Conservation (phyloP, 148 eudicot genomes). For the Chenopodium suecicum region DNA sequence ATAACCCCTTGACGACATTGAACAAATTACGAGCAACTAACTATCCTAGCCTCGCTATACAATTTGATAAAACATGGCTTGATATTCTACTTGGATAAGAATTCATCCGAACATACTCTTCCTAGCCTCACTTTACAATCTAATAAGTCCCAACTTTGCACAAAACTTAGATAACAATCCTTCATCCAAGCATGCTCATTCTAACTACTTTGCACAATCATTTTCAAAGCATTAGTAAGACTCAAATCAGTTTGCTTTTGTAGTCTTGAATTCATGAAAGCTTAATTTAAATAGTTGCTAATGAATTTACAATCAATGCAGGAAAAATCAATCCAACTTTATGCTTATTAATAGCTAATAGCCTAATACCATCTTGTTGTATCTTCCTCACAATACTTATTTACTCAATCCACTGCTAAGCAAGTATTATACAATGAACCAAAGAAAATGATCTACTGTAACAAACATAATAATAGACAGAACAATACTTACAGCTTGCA, state of each 20-base stretch:
- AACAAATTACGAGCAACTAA: not conserved
- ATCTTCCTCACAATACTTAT: not conserved
- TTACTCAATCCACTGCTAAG: not conserved
- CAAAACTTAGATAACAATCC: not conserved
- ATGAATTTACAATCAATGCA: too few relatives aligned
- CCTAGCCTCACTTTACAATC: not conserved
- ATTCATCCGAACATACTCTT: not conserved
- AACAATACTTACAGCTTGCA: constrained; percentile 55
- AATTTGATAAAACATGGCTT: not conserved
- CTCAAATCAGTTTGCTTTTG: not conserved
- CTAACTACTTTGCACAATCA: not conserved
- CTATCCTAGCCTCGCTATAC: not conserved
- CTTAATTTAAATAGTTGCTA: too few relatives aligned
- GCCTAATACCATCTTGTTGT: not conserved
- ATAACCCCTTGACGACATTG: not conserved
- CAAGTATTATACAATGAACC: constrained; percentile 2
- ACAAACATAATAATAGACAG: not conserved
- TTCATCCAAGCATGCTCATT: not conserved
- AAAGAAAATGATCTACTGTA: not conserved
- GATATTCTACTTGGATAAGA: not conserved
- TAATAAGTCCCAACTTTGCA: not conserved
- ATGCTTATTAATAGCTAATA: not conserved
- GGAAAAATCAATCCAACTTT: too few relatives aligned
- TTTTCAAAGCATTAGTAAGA: not conserved
- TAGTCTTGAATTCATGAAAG: not conserved